A percentile compares a stretch with the other conserved stretches of the same genome.
Evolutionary conservation across 805 yeast genomes (phyloP).

Genomic region (Ogataea nakhonphanomensis): DNA sequence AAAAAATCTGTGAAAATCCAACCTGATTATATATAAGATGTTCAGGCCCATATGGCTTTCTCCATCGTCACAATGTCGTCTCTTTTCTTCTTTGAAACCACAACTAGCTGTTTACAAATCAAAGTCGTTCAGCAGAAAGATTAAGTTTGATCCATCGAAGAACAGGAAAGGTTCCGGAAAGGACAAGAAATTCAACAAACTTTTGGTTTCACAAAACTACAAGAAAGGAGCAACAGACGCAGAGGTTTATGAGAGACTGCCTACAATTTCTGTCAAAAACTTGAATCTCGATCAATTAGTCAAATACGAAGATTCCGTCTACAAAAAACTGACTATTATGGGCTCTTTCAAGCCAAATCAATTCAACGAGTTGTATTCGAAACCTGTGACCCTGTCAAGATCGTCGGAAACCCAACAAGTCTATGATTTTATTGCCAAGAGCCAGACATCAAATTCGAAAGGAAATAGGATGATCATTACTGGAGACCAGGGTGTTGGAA

Average conservation of each 20-base stretch:
- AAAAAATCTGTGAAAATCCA: conserved; percentile 7
- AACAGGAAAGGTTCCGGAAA: conserved; percentile 34
- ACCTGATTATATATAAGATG: neutral
- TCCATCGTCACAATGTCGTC: conserved; percentile 7
- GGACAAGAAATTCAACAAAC: conserved; percentile 27
- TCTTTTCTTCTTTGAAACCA: conserved; percentile 12
- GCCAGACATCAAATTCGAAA: conserved; percentile 32
- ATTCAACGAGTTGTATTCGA: conserved; percentile 59
- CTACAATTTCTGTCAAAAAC: conserved; percentile 15
- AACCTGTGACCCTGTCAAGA: conserved; percentile 59
- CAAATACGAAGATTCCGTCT: conserved; percentile 40
- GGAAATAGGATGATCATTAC: conserved; percentile 52
- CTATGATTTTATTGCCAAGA: conserved; percentile 36
- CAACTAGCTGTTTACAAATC: conserved; percentile 25
- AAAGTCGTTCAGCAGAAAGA: conserved; percentile 30
- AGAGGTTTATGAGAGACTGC: conserved; percentile 18
- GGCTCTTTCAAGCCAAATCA: conserved; percentile 70
- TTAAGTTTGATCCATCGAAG: conserved; percentile 23
- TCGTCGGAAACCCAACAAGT: conserved; percentile 42
- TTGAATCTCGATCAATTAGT: conserved; percentile 31
- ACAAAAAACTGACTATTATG: conserved; percentile 43
- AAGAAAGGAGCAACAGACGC: conserved; percentile 23
- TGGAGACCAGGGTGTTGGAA: conserved; percentile 79
- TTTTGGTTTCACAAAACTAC: conserved; percentile 24
- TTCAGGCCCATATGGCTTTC: conserved; percentile 1